Evolutionary conservation across 1,139 yeast genomes (phyloP).

Genomic region (Blastobotrys illinoisensis): DNA sequence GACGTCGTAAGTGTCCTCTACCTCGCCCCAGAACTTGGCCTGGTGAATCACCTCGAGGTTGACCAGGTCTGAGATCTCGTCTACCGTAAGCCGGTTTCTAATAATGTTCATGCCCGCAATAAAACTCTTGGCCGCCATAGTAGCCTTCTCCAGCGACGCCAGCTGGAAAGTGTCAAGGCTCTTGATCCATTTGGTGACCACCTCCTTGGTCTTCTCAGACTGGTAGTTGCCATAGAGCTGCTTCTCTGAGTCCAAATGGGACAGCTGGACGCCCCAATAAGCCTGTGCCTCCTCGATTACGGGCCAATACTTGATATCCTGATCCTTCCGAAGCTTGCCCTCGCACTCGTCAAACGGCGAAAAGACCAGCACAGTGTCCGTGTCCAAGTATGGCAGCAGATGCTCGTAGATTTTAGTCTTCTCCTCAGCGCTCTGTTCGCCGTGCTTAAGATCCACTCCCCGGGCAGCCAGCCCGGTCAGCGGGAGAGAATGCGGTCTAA

Average conservation of each 20-base stretch:
- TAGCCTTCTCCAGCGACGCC: constrained; percentile 84
- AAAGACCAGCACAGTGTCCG: constrained; percentile 85
- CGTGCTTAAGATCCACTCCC: constrained; percentile 54
- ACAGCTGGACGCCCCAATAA: constrained; percentile 49
- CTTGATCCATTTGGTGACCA: constrained; percentile 62
- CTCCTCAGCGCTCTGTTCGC: constrained; percentile 22
- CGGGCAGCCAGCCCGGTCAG: constrained; percentile 82
- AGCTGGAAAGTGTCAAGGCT: constrained; percentile 66
- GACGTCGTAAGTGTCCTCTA: constrained; percentile 96
- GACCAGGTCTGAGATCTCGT: constrained; percentile 71
- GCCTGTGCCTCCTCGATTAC: constrained; percentile 62
- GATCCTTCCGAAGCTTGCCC: constrained; percentile 71
- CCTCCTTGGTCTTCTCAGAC: constrained; percentile 49
- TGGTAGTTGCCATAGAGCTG: constrained; percentile 82
- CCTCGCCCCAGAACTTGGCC: constrained; percentile 94
- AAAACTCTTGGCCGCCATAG: constrained; percentile 78
- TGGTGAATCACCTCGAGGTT: constrained; percentile 80
- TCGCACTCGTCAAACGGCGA: constrained; percentile 80
- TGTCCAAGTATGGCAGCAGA: constrained; percentile 77
- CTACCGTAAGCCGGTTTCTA: constrained; percentile 42
- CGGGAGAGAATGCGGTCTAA: constrained; percentile 78
- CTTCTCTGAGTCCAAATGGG: constrained; percentile 72
- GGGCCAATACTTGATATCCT: constrained; percentile 71
- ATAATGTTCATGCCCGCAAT: constrained; percentile 57
- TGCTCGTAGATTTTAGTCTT: constrained; percentile 25